Conservation (phyloP, 2,329 filamentous ascomycete species). For the Diplodia mutila region DNA sequence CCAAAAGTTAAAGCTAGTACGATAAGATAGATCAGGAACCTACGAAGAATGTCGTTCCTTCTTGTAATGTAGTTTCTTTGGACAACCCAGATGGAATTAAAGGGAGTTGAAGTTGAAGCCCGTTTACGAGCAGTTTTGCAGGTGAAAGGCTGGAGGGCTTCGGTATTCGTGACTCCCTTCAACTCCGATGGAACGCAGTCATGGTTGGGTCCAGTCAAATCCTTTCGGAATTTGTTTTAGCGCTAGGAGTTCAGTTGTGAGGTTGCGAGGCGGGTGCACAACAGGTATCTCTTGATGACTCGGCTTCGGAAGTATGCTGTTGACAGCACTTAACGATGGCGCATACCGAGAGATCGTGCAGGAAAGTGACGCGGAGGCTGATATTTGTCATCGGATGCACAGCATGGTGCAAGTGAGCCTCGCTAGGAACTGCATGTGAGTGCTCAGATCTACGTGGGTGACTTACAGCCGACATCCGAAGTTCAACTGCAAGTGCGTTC, state of each 20-base stretch:
- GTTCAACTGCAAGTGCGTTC: no score
- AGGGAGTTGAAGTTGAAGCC: not conserved
- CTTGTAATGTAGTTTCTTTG: not conserved
- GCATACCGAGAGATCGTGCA: not conserved
- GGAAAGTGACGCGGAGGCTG: conserved; percentile 5
- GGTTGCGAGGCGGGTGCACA: not conserved
- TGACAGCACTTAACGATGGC: not conserved
- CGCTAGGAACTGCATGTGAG: not conserved
- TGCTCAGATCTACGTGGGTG: not conserved
- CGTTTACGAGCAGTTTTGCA: not conserved
- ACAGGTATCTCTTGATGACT: not conserved
- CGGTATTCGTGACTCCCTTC: not conserved
- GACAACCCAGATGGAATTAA: not conserved
- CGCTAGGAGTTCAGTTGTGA: not conserved
- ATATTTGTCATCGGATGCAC: not conserved
- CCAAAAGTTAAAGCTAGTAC: not conserved
- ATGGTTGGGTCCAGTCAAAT: not conserved
- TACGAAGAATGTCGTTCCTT: no score
- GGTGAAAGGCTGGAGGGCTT: not conserved
- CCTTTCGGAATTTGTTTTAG: not conserved
- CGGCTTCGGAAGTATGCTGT: not conserved
- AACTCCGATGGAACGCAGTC: not conserved
- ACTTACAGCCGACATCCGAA: not conserved
- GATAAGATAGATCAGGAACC: not conserved
- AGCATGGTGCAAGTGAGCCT: no score